Percentiles rank a stretch among this genome's conserved stretches.
phyloP scores from a whole-genome alignment of 176 grass and related monocot species.

The Oryza meyeriana region DNA sequence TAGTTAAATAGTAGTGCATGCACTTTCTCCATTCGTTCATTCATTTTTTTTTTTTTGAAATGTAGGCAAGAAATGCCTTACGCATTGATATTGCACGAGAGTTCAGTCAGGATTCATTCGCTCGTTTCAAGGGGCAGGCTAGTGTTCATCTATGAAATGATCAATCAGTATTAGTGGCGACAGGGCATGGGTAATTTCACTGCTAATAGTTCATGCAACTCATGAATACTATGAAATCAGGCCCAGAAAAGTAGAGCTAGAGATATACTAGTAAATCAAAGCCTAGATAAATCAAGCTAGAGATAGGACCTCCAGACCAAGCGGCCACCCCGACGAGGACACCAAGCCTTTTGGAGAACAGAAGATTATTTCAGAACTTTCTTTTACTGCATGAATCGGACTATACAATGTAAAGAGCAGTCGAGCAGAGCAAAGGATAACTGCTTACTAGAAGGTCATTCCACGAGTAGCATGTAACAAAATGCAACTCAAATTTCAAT shows the following conservation, averaged over 20 bases:
- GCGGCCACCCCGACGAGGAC: neutral
- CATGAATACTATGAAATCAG: neutral
- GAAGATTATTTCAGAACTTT: neutral
- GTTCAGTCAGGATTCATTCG: neutral
- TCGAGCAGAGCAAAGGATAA: neutral
- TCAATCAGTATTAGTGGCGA: neutral
- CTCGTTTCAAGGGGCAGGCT: neutral
- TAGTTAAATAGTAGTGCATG: neutral
- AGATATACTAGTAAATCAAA: neutral
- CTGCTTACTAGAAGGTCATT: neutral
- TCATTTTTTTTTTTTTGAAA: neutral
- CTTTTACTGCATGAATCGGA: neutral
- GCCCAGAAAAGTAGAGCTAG: neutral
- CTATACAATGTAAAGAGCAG: neutral
- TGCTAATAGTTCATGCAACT: neutral
- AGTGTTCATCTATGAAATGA: neutral
- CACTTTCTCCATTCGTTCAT: too few species aligned
- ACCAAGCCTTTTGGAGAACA: neutral
- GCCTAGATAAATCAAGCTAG: too few species aligned
- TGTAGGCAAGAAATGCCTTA: neutral
- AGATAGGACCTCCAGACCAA: neutral
- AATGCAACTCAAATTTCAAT: conserved; percentile 26
- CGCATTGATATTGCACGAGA: neutral
- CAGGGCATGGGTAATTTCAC: neutral
- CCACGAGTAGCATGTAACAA: conserved; percentile 8